These are phyloP conservation scores for Copromyces sp. DNA, from an alignment of 495 filamentous ascomycete species.

Conservation along the genomic window DNA sequence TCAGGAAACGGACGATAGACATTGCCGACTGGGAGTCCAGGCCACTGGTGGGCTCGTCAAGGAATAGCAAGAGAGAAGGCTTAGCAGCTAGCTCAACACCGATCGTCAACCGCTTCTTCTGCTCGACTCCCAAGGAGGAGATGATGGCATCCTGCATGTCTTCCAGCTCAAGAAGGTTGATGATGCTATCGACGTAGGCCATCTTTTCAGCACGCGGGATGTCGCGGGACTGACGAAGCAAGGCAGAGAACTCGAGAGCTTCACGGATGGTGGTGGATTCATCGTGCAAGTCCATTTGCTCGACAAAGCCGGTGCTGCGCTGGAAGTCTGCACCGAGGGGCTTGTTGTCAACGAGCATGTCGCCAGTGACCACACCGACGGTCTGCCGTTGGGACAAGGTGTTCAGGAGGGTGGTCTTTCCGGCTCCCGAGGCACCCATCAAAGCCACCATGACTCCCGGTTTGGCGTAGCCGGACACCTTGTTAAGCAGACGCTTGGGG, in stretches of 20 bases:
- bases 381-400: constrained; percentile 65
- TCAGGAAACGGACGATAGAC: constrained; percentile 74
- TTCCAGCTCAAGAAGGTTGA: constrained; percentile 73
- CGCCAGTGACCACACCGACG: constrained; percentile 58
- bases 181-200: constrained; percentile 78
- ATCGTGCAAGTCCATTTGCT: constrained; percentile 82
- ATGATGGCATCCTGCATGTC: constrained; percentile 77
- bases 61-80: constrained; percentile 64
- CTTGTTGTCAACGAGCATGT: constrained; percentile 72
- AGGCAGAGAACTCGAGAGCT: constrained; percentile 68
- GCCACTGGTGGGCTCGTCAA: constrained; percentile 75
- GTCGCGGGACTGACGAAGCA: constrained; percentile 64
- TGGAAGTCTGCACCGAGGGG: constrained; percentile 62
- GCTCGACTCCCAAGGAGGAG: constrained; percentile 57
- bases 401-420: constrained; percentile 60
- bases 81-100: constrained; percentile 88
- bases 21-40: constrained; percentile 78
- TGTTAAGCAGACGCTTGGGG: constrained; percentile 52
- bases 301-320: constrained; percentile 71
- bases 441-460: constrained; percentile 72
- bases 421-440: constrained; percentile 79
- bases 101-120: constrained; percentile 66
- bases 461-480: constrained; percentile 66
- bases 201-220: constrained; percentile 61
- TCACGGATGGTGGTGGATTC: constrained; percentile 78